Base-by-base conservation (phyloP, 306 rosid species). In the Quercus aquifolioides region DNA sequence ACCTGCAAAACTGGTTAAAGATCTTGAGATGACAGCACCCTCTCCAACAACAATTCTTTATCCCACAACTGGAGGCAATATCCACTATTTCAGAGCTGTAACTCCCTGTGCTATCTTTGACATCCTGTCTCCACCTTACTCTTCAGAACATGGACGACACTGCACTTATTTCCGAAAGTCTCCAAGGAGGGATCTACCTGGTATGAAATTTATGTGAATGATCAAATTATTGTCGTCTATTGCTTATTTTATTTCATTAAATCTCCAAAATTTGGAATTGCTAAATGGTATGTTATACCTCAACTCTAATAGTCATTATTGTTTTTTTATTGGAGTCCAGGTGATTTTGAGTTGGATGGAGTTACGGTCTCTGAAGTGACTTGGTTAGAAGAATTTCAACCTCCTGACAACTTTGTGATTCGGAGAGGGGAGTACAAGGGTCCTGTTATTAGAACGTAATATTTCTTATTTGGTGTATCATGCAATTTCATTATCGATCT, bases 101-200 rank as follows among this genome's bases (percentile, higher is more conserved):
- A 93, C 98, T 69, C 99, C 98, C 5, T 96, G 99, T 41, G 99
- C 99, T n/a, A 79, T 96, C 82, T 88, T 96, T 51, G 99, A 96
- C 86, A 88, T 96, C 80, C 76, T 93, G 41, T 81, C 96, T 62
- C 99, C 99, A 1, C 99, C 99, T 68, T 96, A 96, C 84, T 91
- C 97, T 11, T 85, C 98, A 5, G 97, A 91, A 67, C 79, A 89
- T 21, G 96, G 86, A 60, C 87, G 99, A 26, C 93, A 96, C 84
- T 96, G 99, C 90, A 84, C 90, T 75, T 96, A 96, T 89, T 96
- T 91, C 87, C 89, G 96, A 23, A 76, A 79, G 80, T 90, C 98
- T 60, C 89, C 84, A 20, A 82, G 82, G 76, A 89, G 7, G 76
- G 93, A 96, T 78, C 90, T 91, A 72, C 92, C 94, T 69, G 94